A percentile compares a stretch with the other conserved stretches of the same genome.
These are phyloP conservation scores for Tricholomella constricta DNA, from an alignment of 768 basidiomycete genomes.

Conservation along the genomic window DNA sequence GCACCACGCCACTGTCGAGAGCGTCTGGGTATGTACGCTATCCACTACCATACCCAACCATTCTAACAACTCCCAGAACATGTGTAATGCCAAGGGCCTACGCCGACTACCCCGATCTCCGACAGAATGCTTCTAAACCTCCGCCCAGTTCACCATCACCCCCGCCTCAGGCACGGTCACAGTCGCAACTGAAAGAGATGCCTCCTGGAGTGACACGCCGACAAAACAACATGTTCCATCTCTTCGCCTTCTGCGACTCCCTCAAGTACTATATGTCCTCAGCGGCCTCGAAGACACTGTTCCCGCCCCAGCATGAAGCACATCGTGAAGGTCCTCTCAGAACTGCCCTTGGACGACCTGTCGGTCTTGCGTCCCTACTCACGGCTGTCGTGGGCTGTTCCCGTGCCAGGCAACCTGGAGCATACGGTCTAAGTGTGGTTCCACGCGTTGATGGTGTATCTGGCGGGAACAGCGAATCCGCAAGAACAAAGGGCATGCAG, in stretches of 20 bases:
- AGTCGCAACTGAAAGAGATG: constrained; percentile 75
- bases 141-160: constrained; percentile 51
- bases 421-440: constrained; percentile 97
- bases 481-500: constrained; percentile 14
- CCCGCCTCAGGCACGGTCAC: constrained; percentile 16
- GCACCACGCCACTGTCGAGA: constrained; percentile 68
- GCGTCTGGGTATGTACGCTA: constrained; percentile 80
- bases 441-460: constrained; percentile 83
- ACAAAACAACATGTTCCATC: constrained; percentile 90
- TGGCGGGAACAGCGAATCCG: constrained; percentile 81
- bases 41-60: not conserved
- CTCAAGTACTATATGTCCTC: constrained; percentile 45
- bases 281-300: constrained; percentile 40
- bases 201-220: constrained; percentile 79
- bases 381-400: constrained; percentile 82
- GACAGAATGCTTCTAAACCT: constrained; percentile 90
- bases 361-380: constrained; percentile 81
- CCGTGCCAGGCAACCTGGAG: constrained; percentile 73
- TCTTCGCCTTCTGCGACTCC: constrained; percentile 62
- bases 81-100: constrained; percentile 63
- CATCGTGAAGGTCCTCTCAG: constrained; percentile 47
- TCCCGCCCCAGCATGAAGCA: constrained; percentile 59
- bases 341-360: constrained; percentile 61
- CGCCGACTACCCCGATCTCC: constrained; percentile 76
- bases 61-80: constrained; percentile 37